A percentile compares a stretch with the other conserved stretches of the same genome.
Conservation (phyloP, 2,329 filamentous ascomycete species). For the Diaporthe vaccinii region DNA sequence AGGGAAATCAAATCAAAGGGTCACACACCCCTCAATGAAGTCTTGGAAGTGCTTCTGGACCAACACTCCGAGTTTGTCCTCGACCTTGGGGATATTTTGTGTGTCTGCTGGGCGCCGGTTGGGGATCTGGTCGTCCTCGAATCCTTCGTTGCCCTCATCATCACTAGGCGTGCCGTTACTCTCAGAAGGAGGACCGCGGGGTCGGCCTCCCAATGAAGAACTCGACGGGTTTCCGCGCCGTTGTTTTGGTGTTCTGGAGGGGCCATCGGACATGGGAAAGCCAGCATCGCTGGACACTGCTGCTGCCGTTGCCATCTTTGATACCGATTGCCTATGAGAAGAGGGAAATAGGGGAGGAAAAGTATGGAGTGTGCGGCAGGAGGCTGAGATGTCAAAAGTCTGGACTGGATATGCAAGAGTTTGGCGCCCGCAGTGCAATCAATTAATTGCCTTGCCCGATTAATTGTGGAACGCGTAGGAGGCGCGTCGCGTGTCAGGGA, state of each 20-base stretch:
- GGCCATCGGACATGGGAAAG: constrained; percentile 69
- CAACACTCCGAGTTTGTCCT: constrained; percentile 81
- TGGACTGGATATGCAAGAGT: constrained; percentile 17
- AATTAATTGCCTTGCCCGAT: constrained; percentile 20
- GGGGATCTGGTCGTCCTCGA: constrained; percentile 75
- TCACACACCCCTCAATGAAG: constrained; percentile 80
- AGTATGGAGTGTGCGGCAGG: constrained; percentile 10
- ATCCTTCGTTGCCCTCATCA: constrained; percentile 69
- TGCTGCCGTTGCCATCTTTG: constrained; percentile 53
- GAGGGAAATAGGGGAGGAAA: neutral
- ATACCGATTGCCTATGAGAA: neutral
- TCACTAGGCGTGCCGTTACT: constrained; percentile 72
- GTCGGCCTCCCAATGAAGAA: constrained; percentile 61
- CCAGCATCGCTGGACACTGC: constrained; percentile 69
- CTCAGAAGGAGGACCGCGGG: constrained; percentile 73
- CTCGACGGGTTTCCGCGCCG: constrained; percentile 62
- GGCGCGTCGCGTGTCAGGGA: constrained; percentile 37
- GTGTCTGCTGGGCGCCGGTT: constrained; percentile 61
- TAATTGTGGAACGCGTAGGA: constrained; percentile 34
- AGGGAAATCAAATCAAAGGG: constrained; percentile 6
- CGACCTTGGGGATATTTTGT: constrained; percentile 75
- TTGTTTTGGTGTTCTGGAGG: constrained; percentile 60
- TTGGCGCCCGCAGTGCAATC: constrained; percentile 29
- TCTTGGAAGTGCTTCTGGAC: constrained; percentile 83
- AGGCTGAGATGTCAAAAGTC: constrained; percentile 27